Evolutionary conservation across 2,329 filamentous ascomycete genomes (phyloP), one percentile per base, ranked within the genome.

Genomic region (Epichloe hybrida): DNA sequence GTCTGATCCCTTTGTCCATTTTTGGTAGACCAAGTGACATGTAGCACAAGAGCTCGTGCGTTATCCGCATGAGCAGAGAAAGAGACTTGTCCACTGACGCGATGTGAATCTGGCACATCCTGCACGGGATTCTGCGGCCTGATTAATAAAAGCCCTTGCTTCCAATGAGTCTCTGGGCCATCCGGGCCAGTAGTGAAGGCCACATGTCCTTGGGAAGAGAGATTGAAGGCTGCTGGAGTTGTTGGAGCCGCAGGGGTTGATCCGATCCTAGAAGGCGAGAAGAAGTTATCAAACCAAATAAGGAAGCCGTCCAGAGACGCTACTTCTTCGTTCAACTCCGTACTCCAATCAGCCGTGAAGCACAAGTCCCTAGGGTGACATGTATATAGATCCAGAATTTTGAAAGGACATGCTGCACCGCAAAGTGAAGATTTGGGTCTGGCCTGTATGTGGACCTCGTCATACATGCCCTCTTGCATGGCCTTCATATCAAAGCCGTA

Each of bases 261-360:
- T 34, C 74, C 69, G 37, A 74, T 69, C 37, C 75, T 70, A 0
- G 77, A 76, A 9, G 82, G 80, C 56, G 85, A 79, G 68, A 96
- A 96, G 72, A 93, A 93, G 23, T 85, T 91, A 65, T 97, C 91
- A 64, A 96, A 96, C 88, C 90, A 96, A 58, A 95, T 77, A 13
- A 88, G 75, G 66, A 89, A 95, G 4, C 88, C 91, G 62, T 96
- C 88, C n/a, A 96, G 70, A 2, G 74, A 71, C 53, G 86, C 80
- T 50, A 84, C 72, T 54, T 84, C 77, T 43, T 75, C 69, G 1
- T 72, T 75, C 5, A 93, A 62, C 15, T 71, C 76, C 9, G 81
- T 76, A 50, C 75, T 64, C 71, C 88, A 94, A 3, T 76, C 69
- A 8, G 81, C 78, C 45, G 78, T 79, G 69, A 96, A 96, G 15